These are phyloP conservation scores for Babesia bovis DNA, from an alignment of 169 alveolate species.

Conservation along the genomic window DNA sequence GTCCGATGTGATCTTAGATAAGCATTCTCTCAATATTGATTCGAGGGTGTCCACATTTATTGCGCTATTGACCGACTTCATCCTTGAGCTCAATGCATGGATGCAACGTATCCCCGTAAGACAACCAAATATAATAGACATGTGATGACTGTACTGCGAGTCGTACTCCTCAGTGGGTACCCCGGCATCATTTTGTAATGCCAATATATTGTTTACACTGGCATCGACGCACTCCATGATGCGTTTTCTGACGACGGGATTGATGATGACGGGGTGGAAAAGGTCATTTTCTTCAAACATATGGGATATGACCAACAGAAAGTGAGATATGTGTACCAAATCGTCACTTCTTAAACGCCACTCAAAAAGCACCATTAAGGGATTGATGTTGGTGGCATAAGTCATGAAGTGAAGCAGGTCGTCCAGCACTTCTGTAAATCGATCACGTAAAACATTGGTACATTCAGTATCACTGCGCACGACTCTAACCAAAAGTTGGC, in stretches of 20 bases:
- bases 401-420: conserved; percentile 10
- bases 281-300: conserved; percentile 23
- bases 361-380: conserved; percentile 50
- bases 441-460: conserved; percentile 20
- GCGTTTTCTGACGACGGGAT: conserved; percentile 29
- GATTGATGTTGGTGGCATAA: conserved; percentile 30
- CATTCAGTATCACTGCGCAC: conserved; percentile 43
- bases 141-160: neutral
- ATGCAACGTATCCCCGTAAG: conserved; percentile 32
- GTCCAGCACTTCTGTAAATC: conserved; percentile 28
- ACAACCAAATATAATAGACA: conserved; percentile 26
- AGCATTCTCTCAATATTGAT: conserved; percentile 1
- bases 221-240: conserved; percentile 20
- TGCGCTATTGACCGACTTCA: conserved; percentile 12
- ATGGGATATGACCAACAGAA: conserved; percentile 37
- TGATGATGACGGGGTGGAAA: conserved; percentile 54
- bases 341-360: conserved; percentile 56
- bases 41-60: neutral
- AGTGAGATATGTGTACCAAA: conserved; percentile 25
- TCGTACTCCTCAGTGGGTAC: neutral
- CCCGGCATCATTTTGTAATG: neutral
- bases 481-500: conserved; percentile 39
- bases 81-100: conserved; percentile 14
- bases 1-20: neutral
- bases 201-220: neutral